Conservation (phyloP, 2,329 filamentous ascomycete genomes). For the Curvularia eragrostidis region DNA sequence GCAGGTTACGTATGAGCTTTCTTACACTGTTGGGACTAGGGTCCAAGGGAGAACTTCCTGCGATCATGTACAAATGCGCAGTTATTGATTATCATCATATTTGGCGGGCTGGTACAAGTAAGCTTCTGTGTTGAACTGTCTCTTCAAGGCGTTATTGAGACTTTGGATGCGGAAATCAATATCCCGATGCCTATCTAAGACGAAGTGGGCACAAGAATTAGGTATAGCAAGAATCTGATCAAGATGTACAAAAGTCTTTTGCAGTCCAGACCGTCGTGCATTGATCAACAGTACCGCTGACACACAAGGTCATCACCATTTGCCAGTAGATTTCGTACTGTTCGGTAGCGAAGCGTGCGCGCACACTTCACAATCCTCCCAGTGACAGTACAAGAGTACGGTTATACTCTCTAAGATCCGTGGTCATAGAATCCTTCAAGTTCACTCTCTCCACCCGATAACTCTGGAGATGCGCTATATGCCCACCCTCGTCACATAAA, state of each 20-base stretch:
- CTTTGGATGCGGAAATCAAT: slow-evolving; percentile 11
- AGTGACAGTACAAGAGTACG: background rate
- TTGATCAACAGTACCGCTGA: background rate
- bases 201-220: slow-evolving; percentile 2
- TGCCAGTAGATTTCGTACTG: background rate
- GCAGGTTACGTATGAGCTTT: slow-evolving; percentile 32
- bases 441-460: too few species aligned
- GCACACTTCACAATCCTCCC: background rate
- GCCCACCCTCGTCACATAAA: background rate
- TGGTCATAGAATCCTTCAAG: too few species aligned
- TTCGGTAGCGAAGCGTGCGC: background rate
- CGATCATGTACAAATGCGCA: background rate
- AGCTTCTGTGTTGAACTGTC: slow-evolving; percentile 1
- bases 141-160: slow-evolving; percentile 13
- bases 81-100: background rate
- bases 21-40: background rate
- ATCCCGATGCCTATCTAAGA: background rate
- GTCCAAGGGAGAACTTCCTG: background rate
- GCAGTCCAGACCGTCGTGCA: background rate
- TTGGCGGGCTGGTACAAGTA: background rate
- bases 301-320: background rate
- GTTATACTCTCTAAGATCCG: background rate
- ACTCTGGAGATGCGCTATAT: background rate
- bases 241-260: background rate
- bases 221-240: background rate